Evolutionary conservation across 129 eudicot genomes (phyloP).

Genomic region (Tagetes patula): DNA sequence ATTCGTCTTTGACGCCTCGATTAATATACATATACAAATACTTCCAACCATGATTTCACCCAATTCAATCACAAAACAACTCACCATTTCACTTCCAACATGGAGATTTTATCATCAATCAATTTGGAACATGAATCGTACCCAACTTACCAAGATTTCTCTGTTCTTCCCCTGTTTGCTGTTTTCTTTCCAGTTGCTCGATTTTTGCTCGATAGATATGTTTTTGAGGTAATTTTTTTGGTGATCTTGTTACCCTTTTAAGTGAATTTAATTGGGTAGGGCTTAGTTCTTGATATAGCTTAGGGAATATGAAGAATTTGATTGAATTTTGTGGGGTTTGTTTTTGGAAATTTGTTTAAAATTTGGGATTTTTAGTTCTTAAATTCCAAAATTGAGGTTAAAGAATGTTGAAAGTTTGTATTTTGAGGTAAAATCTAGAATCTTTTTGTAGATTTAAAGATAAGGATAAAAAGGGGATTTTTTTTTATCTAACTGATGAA

Average conservation of each 20-base stretch:
- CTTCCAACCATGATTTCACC: conserved; percentile 1
- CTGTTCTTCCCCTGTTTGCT: conserved; percentile 40
- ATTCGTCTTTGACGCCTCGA: conserved; percentile 10
- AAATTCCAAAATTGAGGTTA: not conserved
- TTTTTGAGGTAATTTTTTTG: conserved; percentile 38
- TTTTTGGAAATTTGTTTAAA: not conserved
- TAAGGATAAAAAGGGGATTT: not conserved
- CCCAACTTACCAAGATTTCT: conserved; percentile 39
- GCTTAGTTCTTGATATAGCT: conserved; percentile 1
- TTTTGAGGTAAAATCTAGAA: not conserved
- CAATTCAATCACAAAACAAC: conserved; percentile 8
- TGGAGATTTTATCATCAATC: conserved; percentile 23
- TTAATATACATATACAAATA: not conserved
- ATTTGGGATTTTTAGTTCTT: not conserved
- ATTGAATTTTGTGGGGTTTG: not conserved
- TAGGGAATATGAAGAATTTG: not conserved
- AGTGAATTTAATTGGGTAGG: not conserved
- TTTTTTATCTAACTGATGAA: not conserved
- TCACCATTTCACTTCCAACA: not conserved
- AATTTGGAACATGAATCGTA: conserved; percentile 41
- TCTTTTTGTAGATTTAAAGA: not conserved
- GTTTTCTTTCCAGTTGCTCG: conserved; percentile 39
- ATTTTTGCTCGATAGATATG: conserved; percentile 34
- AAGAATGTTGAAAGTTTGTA: not conserved
- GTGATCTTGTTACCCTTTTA: not conserved